Evolutionary conservation across 306 rosid genomes (phyloP), one percentile per base, ranked within the genome.

Genomic region (Hylodesmum podocarpum): DNA sequence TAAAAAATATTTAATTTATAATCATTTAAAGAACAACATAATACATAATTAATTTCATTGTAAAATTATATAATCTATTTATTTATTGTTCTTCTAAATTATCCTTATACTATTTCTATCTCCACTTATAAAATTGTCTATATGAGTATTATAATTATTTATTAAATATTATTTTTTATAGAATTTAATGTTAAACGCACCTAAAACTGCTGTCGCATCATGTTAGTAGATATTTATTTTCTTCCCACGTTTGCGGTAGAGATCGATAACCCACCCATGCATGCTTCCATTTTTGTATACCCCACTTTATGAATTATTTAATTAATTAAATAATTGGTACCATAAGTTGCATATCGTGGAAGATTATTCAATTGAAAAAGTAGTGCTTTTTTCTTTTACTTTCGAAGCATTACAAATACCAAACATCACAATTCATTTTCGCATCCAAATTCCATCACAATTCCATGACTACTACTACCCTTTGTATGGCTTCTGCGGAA

Each of bases 261-360:
- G 68, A 46, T n/a, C n/a, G 51, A 62, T 33, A 63, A 19, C 39
- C 12, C 21, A 58, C 44, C 66, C 68, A 62, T 62, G 68, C 68
- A 62, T 62, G 25, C 0, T 8, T 33, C 27, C 68, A 31, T 16
- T 33, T 33, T 62, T 33, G 14, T 1, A 5, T 36, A 5, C 70
- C 70, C 49, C 31, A 64, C 46, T n/a, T 39, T 39, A 12, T 39
- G 19, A 65, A 65, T 65, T 65, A 65, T 3, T 33, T 31, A 31
- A 31, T 62, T 65, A 37, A 65, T 3, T 33, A 62, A 31, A 31
- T 62, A 33, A 62, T 33, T 6, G 66, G 41, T 3, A 16, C 1
- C 25, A 13, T 61, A 33, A 11, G 33, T 6, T n/a, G 3, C 11
- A 49, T 14, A 49, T 18, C 3, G 55, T 49, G 24, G 10, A 18